Conservation (phyloP, 768 basidiomycete genomes). For the Amanita pallidorosea region DNA sequence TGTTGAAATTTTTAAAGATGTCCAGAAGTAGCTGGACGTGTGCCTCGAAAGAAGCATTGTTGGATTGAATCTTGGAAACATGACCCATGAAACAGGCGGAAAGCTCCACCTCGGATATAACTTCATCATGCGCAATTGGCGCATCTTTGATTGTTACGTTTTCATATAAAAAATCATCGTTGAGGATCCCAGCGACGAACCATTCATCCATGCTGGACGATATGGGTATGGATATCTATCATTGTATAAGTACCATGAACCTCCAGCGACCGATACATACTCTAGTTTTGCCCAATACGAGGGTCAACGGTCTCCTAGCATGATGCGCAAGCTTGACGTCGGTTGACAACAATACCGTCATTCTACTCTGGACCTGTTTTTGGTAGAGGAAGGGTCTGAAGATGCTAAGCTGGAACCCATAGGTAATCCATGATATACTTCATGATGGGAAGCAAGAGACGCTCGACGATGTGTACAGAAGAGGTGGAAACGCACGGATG, state of each 20-base stretch:
- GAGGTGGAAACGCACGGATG: too few relatives aligned
- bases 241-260: slow-evolving; percentile 4
- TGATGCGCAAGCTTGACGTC: slow-evolving; percentile 19
- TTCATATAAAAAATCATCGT: slow-evolving; percentile 75
- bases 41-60: slow-evolving; percentile 39
- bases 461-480: too few relatives aligned
- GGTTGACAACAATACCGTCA: slow-evolving; percentile 28
- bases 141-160: slow-evolving; percentile 41
- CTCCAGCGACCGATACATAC: slow-evolving; percentile 22
- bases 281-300: slow-evolving; percentile 39
- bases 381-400: slow-evolving; percentile 9
- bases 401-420: slow-evolving; percentile 13
- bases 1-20: slow-evolving; percentile 68
- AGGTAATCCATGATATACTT: slow-evolving; percentile 26
- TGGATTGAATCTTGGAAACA: slow-evolving; percentile 48
- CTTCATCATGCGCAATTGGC: slow-evolving; percentile 39
- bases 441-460: too few relatives aligned
- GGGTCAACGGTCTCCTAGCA: slow-evolving; percentile 40
- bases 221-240: slow-evolving; percentile 77
- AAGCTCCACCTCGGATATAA: slow-evolving; percentile 67
- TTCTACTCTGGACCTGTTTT: slow-evolving; percentile 17
- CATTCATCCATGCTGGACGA: slow-evolving; percentile 75
- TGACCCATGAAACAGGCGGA: slow-evolving; percentile 77
- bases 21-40: slow-evolving; percentile 61
- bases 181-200: slow-evolving; percentile 86